Base-by-base conservation (phyloP, 495 filamentous ascomycete species). In the Neurospora tetraspora region DNA sequence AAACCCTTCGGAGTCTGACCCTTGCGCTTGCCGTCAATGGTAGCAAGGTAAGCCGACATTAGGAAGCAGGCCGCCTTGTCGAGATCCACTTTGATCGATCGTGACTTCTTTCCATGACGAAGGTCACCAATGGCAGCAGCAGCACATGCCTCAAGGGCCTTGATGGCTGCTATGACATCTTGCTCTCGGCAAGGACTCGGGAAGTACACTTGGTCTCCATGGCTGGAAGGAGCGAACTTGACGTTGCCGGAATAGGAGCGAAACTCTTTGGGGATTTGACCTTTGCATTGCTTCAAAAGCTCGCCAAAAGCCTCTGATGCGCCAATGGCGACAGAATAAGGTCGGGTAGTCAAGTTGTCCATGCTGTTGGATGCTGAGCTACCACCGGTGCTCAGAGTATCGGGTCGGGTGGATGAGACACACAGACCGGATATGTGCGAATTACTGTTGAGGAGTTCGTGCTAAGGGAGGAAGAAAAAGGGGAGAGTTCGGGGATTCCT, bases 161-260 rank as follows among this genome's bases (percentile, higher is more conserved):
- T 93, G 77, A 93, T 81, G 4, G 90, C 90, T 5, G 89, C 88
- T 5, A 86, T 82, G 0, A 88, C 88, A 76, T 93, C 90, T 12
- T 90, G 90, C 78, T 93, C 90, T 76, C 90, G 91, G 75, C 93
- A 85, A 10, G 91, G 91, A 72, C 87, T 90, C 0, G 91, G 91
- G 68, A 91, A 86, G 61, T 80, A 81, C 9, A 79, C 77, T 27
- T 70, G 42, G 68, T 83, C 79, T 20, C 79, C 79, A 18, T 78
- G 73, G 68, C 69, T 71, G 18, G 80, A 80, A 38, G 77, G 74
- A 23, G 73, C 77, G 70, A 85, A 81, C 6, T 61, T 72, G 70
- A 83, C 79, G 42, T 76, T 68, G 2, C 74, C 42, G 23, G 70
- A 70, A 68, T 79, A 78, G 45, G 45, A 53, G 18, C 78, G 71